These are phyloP conservation scores for Vaccinium myrtillus DNA, from an alignment of 148 eudicot genomes.

Conservation along the genomic window DNA sequence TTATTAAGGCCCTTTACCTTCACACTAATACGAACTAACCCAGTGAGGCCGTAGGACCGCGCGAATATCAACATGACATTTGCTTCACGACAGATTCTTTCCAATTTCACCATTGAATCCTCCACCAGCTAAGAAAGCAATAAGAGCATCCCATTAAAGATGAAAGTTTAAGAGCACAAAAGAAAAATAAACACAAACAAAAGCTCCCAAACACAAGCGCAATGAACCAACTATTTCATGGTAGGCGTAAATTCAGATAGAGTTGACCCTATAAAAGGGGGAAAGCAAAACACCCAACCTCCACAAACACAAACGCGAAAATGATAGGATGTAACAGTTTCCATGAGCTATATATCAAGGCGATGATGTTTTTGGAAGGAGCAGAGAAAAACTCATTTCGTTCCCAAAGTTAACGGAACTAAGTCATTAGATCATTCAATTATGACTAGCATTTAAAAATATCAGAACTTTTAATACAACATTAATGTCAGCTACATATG, in stretches of 20 bases:
- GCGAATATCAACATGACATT: constrained; percentile 74
- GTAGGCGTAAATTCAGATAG: background rate
- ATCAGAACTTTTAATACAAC: background rate
- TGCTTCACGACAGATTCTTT: constrained; percentile 80
- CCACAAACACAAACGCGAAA: background rate
- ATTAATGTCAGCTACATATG: background rate
- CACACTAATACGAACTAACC: constrained; percentile 85
- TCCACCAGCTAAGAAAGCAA: constrained; percentile 63
- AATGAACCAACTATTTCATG: background rate
- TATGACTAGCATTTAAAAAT: background rate
- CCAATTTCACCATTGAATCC: constrained; percentile 82
- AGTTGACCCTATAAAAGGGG: background rate
- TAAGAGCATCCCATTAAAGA: constrained; percentile 12
- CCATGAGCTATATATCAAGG: background rate
- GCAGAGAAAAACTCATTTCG: background rate
- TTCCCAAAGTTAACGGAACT: background rate
- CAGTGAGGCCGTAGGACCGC: constrained; percentile 93
- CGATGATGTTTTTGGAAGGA: background rate
- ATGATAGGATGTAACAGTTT: background rate
- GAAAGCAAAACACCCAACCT: constrained; percentile 4
- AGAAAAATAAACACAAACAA: background rate
- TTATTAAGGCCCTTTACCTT: constrained; percentile 47
- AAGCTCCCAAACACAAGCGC: constrained; percentile 2
- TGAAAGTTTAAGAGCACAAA: background rate
- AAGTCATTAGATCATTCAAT: background rate